These are phyloP conservation scores for Pythium folliculosum DNA, from an alignment of 352 stramenopile genomes.

Conservation along the genomic window DNA sequence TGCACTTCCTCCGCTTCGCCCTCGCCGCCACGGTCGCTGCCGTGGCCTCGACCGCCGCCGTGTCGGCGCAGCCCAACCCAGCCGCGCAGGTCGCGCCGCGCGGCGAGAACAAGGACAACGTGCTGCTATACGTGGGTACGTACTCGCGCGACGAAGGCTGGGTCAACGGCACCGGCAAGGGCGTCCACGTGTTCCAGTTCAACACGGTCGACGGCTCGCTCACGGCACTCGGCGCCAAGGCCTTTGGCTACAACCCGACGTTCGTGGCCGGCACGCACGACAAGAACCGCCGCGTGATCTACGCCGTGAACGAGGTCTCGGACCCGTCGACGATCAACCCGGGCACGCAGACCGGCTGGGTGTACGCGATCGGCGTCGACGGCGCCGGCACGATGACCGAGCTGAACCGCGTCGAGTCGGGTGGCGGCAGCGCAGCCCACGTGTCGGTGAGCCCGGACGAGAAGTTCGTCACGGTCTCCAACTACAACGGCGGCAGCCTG, in stretches of 20 bases:
- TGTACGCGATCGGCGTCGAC: slow-evolving; percentile 46
- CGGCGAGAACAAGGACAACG: background rate
- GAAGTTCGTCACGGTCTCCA: slow-evolving; percentile 59
- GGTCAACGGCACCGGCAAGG: slow-evolving; percentile 66
- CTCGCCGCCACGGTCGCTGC: slow-evolving; percentile 7
- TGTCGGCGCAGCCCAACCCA: background rate
- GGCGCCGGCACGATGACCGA: slow-evolving; percentile 40
- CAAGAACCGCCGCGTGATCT: slow-evolving; percentile 31
- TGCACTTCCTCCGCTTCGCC: slow-evolving; percentile 6
- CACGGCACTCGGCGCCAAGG: slow-evolving; percentile 36
- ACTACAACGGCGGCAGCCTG: slow-evolving; percentile 62
- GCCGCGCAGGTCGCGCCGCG: background rate
- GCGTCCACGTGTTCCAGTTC: slow-evolving; percentile 61
- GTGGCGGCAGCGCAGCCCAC: slow-evolving; percentile 47
- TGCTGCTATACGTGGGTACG: slow-evolving; percentile 45
- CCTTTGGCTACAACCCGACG: slow-evolving; percentile 44
- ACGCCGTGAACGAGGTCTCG: slow-evolving; percentile 58
- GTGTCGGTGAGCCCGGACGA: slow-evolving; percentile 50
- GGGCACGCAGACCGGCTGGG: slow-evolving; percentile 45
- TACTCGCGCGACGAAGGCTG: slow-evolving; percentile 73
- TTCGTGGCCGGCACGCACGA: slow-evolving; percentile 32
- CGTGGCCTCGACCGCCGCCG: background rate
- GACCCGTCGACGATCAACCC: slow-evolving; percentile 34
- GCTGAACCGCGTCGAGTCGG: slow-evolving; percentile 53
- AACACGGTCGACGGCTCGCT: slow-evolving; percentile 45